Evolutionary conservation across 176 grass and related monocot species (phyloP).

Genomic region (Luzula sylvatica): DNA sequence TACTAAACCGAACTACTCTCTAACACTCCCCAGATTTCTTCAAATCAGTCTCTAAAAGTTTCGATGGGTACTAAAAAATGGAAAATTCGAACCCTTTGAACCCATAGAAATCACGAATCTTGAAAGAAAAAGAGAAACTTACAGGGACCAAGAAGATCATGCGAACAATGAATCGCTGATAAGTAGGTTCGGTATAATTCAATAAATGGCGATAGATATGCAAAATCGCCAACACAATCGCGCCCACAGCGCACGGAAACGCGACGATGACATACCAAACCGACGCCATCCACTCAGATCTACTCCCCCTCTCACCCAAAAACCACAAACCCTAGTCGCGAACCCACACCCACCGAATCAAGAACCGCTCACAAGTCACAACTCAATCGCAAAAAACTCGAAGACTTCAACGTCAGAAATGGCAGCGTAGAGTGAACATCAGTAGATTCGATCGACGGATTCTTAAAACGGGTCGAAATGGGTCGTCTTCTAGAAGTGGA

Average conservation of each 20-base stretch:
- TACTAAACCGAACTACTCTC: too few species aligned
- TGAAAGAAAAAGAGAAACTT: not conserved
- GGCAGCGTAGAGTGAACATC: not conserved
- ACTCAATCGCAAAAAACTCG: not conserved
- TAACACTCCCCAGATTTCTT: not conserved
- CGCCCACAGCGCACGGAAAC: conserved; percentile 68
- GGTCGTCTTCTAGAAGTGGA: conserved; percentile 1
- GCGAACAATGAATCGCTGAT: conserved; percentile 73
- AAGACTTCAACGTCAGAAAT: not conserved
- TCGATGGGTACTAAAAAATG: too few species aligned
- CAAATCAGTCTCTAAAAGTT: not conserved
- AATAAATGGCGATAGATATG: conserved; percentile 91
- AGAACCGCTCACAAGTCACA: too few species aligned
- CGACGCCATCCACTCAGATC: conserved; percentile 40
- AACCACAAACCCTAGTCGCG: too few species aligned
- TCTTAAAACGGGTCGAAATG: not conserved
- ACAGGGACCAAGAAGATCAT: conserved; percentile 84
- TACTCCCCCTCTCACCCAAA: not conserved
- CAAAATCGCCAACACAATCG: conserved; percentile 48
- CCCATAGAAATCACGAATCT: too few species aligned
- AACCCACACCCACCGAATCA: too few species aligned
- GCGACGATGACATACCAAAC: conserved; percentile 54
- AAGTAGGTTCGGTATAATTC: conserved; percentile 60
- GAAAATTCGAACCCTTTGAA: too few species aligned
- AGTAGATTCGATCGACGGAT: not conserved